Evolutionary conservation across 129 eudicot genomes (phyloP).

Genomic region (Pulicaria dysenterica): DNA sequence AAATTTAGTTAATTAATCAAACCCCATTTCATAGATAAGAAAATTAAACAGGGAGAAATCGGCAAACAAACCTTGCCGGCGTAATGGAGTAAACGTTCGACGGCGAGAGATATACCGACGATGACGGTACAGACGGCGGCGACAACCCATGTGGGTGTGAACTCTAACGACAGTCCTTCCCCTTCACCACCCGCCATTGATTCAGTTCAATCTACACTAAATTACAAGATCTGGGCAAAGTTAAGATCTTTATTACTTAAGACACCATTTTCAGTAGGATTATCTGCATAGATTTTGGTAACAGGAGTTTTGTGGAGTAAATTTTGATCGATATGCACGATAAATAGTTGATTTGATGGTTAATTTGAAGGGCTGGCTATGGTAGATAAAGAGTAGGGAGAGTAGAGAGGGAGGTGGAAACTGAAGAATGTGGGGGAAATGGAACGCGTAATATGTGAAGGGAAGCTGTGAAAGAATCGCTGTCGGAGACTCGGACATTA

Average conservation of each 20-base stretch:
- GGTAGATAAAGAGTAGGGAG: too few species aligned
- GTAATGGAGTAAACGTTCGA: conserved; percentile 63
- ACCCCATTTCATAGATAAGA: not conserved
- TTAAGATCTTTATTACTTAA: not conserved
- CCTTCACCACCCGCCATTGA: conserved; percentile 62
- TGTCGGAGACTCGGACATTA: too few species aligned
- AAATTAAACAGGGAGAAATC: not conserved
- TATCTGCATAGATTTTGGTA: too few species aligned
- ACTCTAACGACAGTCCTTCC: conserved; percentile 51
- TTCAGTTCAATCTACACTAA: conserved; percentile 20
- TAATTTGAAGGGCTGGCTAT: too few species aligned
- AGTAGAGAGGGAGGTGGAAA: too few species aligned
- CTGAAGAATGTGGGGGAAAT: too few species aligned
- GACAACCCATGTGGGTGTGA: conserved; percentile 79
- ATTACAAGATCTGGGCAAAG: conserved; percentile 11
- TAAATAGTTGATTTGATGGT: not conserved
- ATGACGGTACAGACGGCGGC: conserved; percentile 67
- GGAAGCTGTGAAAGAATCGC: too few species aligned
- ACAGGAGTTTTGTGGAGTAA: not conserved
- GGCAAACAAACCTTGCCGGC: conserved; percentile 54
- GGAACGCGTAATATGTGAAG: too few species aligned
- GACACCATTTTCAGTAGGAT: too few species aligned
- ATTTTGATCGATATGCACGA: not conserved
- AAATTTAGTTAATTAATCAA: not conserved
- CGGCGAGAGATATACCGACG: conserved; percentile 61